A percentile compares a stretch with the other conserved stretches of the same genome.
Conservation (phyloP, 2,329 filamentous ascomycete species). For the Cladosporium sp. region DNA sequence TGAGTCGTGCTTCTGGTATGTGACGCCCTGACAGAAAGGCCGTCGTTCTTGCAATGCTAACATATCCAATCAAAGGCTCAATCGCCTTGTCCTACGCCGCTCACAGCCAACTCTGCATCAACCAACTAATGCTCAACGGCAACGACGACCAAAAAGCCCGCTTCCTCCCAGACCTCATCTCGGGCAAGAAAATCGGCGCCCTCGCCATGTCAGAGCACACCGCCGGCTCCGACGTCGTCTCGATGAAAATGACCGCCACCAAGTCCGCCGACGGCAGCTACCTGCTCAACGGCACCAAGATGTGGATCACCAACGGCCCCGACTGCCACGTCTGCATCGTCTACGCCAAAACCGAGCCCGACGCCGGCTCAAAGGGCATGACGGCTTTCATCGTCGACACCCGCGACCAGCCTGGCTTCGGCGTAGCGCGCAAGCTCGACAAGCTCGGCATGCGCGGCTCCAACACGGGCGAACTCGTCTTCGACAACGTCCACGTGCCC, state of each 20-base stretch:
- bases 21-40: no score
- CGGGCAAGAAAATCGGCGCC: conserved; percentile 78
- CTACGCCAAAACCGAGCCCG: conserved; percentile 91
- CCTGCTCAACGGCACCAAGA: conserved; percentile 85
- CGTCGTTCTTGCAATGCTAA: conserved; percentile 28
- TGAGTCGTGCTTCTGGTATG: conserved; percentile 76
- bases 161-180: conserved; percentile 78
- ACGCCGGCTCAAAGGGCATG: conserved; percentile 82
- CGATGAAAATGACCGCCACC: conserved; percentile 85
- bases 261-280: conserved; percentile 83
- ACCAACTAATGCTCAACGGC: conserved; percentile 92
- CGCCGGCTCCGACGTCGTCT: conserved; percentile 89
- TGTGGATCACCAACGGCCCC: conserved; percentile 99
- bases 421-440: conserved; percentile 85
- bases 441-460: conserved; percentile 98
- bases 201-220: conserved; percentile 94
- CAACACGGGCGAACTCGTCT: conserved; percentile 91
- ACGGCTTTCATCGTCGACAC: conserved; percentile 89
- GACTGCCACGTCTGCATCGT: conserved; percentile 92
- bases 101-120: conserved; percentile 93
- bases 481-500: conserved; percentile 89
- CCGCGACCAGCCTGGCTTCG: conserved; percentile 68
- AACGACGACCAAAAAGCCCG: conserved; percentile 73
- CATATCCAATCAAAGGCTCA: conserved; percentile 37
- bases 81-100: conserved; percentile 92